Evolutionary conservation across 2,329 filamentous ascomycete species (phyloP), one percentile per base, ranked within the genome.

Genomic region (Pseudocercospora eumusae): DNA sequence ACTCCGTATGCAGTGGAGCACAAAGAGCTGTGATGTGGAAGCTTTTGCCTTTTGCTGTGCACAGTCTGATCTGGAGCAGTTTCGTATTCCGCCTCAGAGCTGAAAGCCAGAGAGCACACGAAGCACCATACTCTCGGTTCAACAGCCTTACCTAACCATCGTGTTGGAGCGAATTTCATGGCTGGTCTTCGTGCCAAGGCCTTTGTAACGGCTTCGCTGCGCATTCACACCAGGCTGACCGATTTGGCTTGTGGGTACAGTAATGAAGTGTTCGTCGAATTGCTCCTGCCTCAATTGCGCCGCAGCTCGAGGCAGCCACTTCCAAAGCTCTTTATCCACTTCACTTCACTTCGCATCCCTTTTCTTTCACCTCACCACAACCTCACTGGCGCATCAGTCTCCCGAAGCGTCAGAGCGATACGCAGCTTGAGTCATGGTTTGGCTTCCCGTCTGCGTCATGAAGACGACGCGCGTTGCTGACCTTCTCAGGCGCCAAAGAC

Each of bases 401-500:
- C 45, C 13, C 23, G 7, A 13, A 31, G 7, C 18, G 36, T 28
- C 20, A 50, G 15, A 52, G 13, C 13, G 20, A 31, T 10, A 15
- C 21, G 8, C 25, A 15, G 47, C 47, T 52, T 10, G 25, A 23
- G 8, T 10, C 21, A 25, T 28, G 47, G 36, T 40, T 40, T 40
- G 36, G 15, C 13, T 40, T 18, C 36, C 36, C 10, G 1, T 40
- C 6, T 40, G 36, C 15, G 18, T 40, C 36, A 40, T 40, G 5
- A 40, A 18, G 15, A 18, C 15, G 10, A 40, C 18, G 36, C 36
- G 15, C 36, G n/a, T 40, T 18, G 36, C 36, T 40, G 36, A 40
- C 36, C 36, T 8, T 40, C 36, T 18, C 47, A 47, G 79, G 76
- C 80, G 44, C 84, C 85, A 27, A 87, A 86, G 74, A 78, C 78